phyloP scores from a whole-genome alignment of 2,329 filamentous ascomycete species.

The Penicillium sp. region DNA sequence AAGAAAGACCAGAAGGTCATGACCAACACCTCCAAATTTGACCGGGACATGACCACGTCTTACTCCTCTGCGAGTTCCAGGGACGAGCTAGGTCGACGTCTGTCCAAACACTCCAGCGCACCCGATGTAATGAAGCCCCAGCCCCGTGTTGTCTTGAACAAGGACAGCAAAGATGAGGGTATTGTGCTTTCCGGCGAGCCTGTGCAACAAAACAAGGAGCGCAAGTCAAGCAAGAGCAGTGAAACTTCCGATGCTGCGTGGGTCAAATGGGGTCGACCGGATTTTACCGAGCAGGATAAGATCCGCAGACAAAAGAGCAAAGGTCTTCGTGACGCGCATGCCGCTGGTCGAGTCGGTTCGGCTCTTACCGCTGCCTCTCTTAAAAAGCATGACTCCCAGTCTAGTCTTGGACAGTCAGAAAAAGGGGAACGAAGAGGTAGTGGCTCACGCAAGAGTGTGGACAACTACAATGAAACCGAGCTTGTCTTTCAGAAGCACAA shows the following conservation, averaged over 20 bases:
- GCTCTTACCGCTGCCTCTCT: slow-evolving; percentile 66
- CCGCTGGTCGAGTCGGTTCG: slow-evolving; percentile 59
- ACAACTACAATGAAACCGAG: slow-evolving; percentile 61
- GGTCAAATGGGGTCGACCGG: slow-evolving; percentile 52
- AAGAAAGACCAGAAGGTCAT: slow-evolving; percentile 87
- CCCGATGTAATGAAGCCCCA: slow-evolving; percentile 66
- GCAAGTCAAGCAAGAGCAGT: slow-evolving; percentile 56
- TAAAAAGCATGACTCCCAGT: slow-evolving; percentile 67
- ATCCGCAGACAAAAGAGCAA: slow-evolving; percentile 60
- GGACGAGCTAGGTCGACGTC: slow-evolving; percentile 58
- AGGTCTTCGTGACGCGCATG: slow-evolving; percentile 59
- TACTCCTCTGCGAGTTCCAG: slow-evolving; percentile 62
- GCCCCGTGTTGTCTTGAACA: slow-evolving; percentile 64
- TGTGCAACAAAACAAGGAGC: slow-evolving; percentile 57
- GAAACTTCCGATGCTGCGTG: slow-evolving; percentile 52
- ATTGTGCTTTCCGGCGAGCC: slow-evolving; percentile 59
- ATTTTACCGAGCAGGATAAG: slow-evolving; percentile 56
- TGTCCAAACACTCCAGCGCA: slow-evolving; percentile 65
- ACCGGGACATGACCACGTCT: slow-evolving; percentile 66
- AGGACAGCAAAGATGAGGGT: slow-evolving; percentile 62
- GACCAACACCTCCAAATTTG: slow-evolving; percentile 71
- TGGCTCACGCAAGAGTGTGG: slow-evolving; percentile 33
- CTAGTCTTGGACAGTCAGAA: slow-evolving; percentile 54
- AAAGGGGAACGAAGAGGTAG: slow-evolving; percentile 44
- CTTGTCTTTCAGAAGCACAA: slow-evolving; percentile 58